Evolutionary conservation across 352 stramenopile species (phyloP), one percentile per base, ranked within the genome.

Genomic region (Phytophthora melonis): DNA sequence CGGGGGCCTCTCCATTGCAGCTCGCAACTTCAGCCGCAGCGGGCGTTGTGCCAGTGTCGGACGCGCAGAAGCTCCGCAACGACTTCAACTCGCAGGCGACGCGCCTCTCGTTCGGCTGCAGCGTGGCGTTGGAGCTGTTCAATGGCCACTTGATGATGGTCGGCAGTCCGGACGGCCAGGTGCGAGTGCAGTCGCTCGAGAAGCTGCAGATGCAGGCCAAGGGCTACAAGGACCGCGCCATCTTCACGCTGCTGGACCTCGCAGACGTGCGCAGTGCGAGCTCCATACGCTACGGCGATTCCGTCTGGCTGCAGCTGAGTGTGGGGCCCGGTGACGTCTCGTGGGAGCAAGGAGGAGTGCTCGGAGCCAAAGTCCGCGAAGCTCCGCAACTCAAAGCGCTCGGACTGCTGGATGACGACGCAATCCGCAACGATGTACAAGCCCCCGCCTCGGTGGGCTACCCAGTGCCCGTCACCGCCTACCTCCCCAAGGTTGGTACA

Each of bases 111-210:
- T 93, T 88, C 43, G 86, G 86, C 54, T 93, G 82, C 52, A 91
- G 83, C 50, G 80, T 93, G 41, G 86, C 86, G 8, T 65, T 93
- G 7, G 84, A 93, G 76, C 70, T 92, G 43, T 93, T 92, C 75
- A 93, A 93, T 63, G 86, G 86, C 3, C 74, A 93, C n/a, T 49
- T 93, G 30, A 82, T 93, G 79, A 91, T 90, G 81, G 81, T 93
- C 16, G 74, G 74, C 21, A 84, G 79, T 47, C 84, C 86, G 1
- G 87, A 93, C 52, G 84, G 86, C 23, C 77, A 79, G n/a, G 83
- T 90, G 23, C 80, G 81, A 13, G 81, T 94, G 3, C 80, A 89
- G 52, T 78, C 84, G 56, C 77, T 94, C 16, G 86, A 92, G 68
- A 83, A 80, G 18, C 67, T 93, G 57, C 83, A 91, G 27, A 59